These are phyloP conservation scores for Fusarium tuaranense DNA, from an alignment of 2,329 filamentous ascomycete genomes.

Conservation along the genomic window DNA sequence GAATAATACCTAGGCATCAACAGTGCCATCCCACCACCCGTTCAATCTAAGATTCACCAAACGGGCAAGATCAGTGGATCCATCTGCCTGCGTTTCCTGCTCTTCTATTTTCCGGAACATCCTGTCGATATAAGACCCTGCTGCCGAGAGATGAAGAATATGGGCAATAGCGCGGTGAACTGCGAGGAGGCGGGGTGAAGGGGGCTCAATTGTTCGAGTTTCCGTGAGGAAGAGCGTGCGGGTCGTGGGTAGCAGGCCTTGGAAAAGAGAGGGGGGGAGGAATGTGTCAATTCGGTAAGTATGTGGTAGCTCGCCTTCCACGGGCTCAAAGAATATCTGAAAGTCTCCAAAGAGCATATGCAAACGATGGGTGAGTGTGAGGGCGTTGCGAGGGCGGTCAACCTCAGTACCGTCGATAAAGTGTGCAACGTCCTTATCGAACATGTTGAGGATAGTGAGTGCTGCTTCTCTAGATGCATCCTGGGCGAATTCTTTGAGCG, in stretches of 20 bases:
- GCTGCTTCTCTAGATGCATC: slow-evolving; percentile 47
- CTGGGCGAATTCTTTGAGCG: slow-evolving; percentile 12
- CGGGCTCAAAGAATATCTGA: slow-evolving; percentile 36
- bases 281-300: slow-evolving; percentile 40
- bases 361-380: slow-evolving; percentile 32
- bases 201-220: slow-evolving; percentile 10
- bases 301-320: slow-evolving; percentile 43
- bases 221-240: slow-evolving; percentile 17
- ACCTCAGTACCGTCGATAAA: slow-evolving; percentile 54
- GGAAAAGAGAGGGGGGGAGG: neutral
- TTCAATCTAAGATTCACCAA: neutral
- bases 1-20: too few species aligned
- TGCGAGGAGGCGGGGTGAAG: slow-evolving; percentile 4
- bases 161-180: slow-evolving; percentile 14
- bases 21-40: neutral
- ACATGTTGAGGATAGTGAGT: slow-evolving; percentile 56
- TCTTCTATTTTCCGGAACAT: slow-evolving; percentile 8
- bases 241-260: slow-evolving; percentile 9
- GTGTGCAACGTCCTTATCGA: slow-evolving; percentile 50
- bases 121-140: slow-evolving; percentile 13
- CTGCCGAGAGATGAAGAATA: slow-evolving; percentile 15
- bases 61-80: slow-evolving; percentile 11
- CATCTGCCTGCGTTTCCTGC: slow-evolving; percentile 5
- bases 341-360: slow-evolving; percentile 39
- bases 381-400: slow-evolving; percentile 54